phyloP scores from a whole-genome alignment of 2,329 filamentous ascomycete genomes.

The Alternaria solani region DNA sequence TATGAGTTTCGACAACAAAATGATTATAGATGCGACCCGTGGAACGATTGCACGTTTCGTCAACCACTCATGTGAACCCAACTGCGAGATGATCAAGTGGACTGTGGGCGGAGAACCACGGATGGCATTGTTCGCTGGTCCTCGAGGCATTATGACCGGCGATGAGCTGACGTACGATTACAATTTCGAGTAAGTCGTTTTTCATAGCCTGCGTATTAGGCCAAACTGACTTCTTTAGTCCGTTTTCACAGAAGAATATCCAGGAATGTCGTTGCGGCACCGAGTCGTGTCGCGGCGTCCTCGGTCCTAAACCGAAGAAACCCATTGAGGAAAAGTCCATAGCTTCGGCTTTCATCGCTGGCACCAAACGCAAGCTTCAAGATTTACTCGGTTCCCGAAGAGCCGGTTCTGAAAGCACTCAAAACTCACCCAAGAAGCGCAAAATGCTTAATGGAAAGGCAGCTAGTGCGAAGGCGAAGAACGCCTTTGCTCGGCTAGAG shows the following conservation, averaged over 20 bases:
- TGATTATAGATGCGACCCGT: conserved; percentile 97
- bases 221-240: conserved; percentile 31
- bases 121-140: conserved; percentile 95
- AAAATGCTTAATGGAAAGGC: conserved; percentile 29
- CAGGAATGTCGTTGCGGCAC: conserved; percentile 71
- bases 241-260: conserved; percentile 66
- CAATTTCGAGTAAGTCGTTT: conserved; percentile 68
- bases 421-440: conserved; percentile 45
- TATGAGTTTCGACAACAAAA: conserved; percentile 98
- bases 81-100: conserved; percentile 98
- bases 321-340: conserved; percentile 47
- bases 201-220: background rate
- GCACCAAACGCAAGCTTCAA: conserved; percentile 48
- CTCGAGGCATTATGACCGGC: conserved; percentile 88
- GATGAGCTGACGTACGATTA: conserved; percentile 97
- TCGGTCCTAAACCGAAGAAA: conserved; percentile 65
- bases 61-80: conserved; percentile 96
- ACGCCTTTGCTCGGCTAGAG: conserved; percentile 27
- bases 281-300: conserved; percentile 66
- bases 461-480: conserved; percentile 35
- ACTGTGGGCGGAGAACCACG: conserved; percentile 91
- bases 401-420: conserved; percentile 30
- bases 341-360: conserved; percentile 38
- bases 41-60: conserved; percentile 97
- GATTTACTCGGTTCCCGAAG: conserved; percentile 36